Percentiles rank a stretch among this genome's conserved stretches.
phyloP scores from a whole-genome alignment of 1,284 basidiomycete species.

The Polyporus tsugae region DNA sequence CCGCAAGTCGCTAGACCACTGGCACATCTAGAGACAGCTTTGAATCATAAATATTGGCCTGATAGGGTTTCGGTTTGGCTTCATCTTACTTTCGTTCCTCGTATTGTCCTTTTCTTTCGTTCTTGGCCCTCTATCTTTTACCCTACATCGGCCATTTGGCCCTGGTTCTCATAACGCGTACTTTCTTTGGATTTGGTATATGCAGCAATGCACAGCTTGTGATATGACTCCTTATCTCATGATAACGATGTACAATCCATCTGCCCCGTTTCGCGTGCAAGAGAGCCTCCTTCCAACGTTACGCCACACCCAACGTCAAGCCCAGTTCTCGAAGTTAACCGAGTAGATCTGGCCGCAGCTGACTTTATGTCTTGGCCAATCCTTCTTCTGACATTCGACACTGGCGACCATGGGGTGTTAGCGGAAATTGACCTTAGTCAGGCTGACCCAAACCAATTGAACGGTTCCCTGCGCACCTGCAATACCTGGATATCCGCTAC shows the following conservation, averaged over 20 bases:
- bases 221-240: background rate
- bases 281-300: background rate
- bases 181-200: background rate
- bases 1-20: background rate
- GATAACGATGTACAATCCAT: background rate
- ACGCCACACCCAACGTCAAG: background rate
- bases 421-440: background rate
- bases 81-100: background rate
- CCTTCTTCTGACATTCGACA: slow-evolving; percentile 26
- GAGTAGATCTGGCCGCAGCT: slow-evolving; percentile 22
- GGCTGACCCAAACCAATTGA: background rate
- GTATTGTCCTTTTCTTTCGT: background rate
- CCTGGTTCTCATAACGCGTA: background rate
- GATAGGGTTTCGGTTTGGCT: background rate
- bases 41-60: background rate
- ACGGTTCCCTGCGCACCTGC: slow-evolving; percentile 11
- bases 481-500: background rate
- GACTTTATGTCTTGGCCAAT: slow-evolving; percentile 30
- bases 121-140: background rate
- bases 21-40: background rate
- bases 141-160: background rate
- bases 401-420: background rate
- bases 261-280: background rate
- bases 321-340: slow-evolving; percentile 32
- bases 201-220: background rate